These are phyloP conservation scores for Paecilomyces variotii DNA, from an alignment of 2,329 filamentous ascomycete genomes.

Conservation along the genomic window DNA sequence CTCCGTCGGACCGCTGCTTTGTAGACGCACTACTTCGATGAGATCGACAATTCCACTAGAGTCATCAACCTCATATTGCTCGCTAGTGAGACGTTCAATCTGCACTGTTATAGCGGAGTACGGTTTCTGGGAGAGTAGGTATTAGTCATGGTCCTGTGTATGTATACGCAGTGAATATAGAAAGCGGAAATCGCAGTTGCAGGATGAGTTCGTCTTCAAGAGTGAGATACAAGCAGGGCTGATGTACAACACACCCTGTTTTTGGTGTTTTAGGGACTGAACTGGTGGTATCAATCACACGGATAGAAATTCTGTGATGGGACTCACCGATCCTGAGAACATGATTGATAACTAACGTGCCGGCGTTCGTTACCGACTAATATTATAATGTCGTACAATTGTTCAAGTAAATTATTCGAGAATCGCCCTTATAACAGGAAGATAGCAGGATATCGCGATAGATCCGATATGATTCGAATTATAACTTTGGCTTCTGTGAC, in stretches of 20 bases:
- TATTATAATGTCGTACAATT: background rate
- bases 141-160: background rate
- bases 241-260: background rate
- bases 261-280: background rate
- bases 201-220: no score
- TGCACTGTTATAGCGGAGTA: slow-evolving; percentile 91
- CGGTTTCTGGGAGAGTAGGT: slow-evolving; percentile 56
- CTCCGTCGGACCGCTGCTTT: slow-evolving; percentile 77
- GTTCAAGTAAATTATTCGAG: background rate
- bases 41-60: slow-evolving; percentile 86
- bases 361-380: background rate
- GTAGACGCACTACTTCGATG: slow-evolving; percentile 86
- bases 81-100: slow-evolving; percentile 82
- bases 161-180: background rate
- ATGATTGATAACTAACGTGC: slow-evolving; percentile 13
- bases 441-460: background rate
- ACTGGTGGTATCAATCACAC: background rate
- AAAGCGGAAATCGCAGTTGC: no score
- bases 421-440: background rate
- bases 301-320: background rate
- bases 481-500: background rate
- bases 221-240: background rate
- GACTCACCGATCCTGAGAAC: slow-evolving; percentile 28
- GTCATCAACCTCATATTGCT: slow-evolving; percentile 85
- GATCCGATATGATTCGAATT: background rate